Base-by-base conservation (phyloP, 2,329 filamentous ascomycete genomes). In the Podosphaera fusca region DNA sequence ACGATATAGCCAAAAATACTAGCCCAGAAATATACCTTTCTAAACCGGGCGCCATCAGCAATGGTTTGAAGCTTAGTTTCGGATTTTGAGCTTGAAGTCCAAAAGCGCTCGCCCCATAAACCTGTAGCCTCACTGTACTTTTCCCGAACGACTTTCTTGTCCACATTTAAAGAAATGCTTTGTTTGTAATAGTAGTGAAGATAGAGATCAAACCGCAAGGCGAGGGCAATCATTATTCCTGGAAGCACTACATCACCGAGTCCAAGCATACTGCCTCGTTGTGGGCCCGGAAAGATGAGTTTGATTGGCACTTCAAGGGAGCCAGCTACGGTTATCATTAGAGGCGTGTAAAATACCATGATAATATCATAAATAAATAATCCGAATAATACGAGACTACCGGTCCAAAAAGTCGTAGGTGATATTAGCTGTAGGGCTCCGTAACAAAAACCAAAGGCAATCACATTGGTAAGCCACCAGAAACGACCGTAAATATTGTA, bases 341-440 rank as follows among this genome's bases (percentile, higher is more conserved):
- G 81, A 0, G 86, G 86, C 0, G 85, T 89, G 67, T 84, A 92
- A 67, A 92, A 92, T 4, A 92, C 86, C 75, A 90, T 88, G 68
- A 92, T 81, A 54, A 98, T 90, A 67, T 98, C 90, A 66, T 98
- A 98, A 65, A 94, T 80, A 72, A 96, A 96, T 0, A 96, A 74
- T 0, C 84, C 86, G 8, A 74, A 72, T 1, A 96, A 74, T 8
- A 96, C 81, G 49, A 89, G 69, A 5, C 83, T 84, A 0, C 87
- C 87, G 0, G 86, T 95, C 57, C 77, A 72, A 66, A 95, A 94
- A 0, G 87, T 90, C 0, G 88, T 94, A 0, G 89, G 88, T 0
- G 88, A 94, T 72, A 96, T 80, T 56, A 94, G 71, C 63, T 90
- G 80, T 57, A 95, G 75, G 3, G 85, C 81, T 6, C 79, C 78